Base-by-base conservation (phyloP, 495 filamentous ascomycete genomes). In the Patellaria atrata region DNA sequence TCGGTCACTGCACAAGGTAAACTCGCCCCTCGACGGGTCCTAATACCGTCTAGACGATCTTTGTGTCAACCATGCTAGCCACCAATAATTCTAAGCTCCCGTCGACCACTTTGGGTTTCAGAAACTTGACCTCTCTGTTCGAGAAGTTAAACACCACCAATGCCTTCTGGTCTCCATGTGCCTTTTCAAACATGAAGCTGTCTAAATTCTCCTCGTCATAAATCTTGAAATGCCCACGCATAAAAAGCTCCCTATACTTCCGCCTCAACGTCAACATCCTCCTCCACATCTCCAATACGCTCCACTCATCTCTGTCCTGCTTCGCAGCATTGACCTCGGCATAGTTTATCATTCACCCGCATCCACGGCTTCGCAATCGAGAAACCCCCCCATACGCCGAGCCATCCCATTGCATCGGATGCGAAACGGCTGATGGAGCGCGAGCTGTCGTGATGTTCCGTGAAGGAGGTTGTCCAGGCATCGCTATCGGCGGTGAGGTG, bases 221-320 rank as follows among this genome's bases (percentile, higher is more conserved):
- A 26, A 70, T 48, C 33, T 59, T 52, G 43, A 71, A 82, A 32
- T 61, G 47, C 0, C 76, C 77, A 47, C 79, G 73, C 1, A 79
- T 65, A 30, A 77, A 74, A 9, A 70, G 44, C 24, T 72, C 67
- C 1, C 60, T 56, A 37, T 71, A 60, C 32, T 64, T 43, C 51
- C 73, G 70, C 30, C 73, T 60, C 22, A 75, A 39, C n/a, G 47
- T 45, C 2, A 77, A 55, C 36, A 74, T 55, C 2, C 52, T 49
- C 6, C 56, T 56, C 65, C 69, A 77, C 49, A 62, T 74, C 34
- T 57, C 38, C 36, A 71, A 65, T 6, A 63, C 53, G 3, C 64
- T 69, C 13, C 61, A 43, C 1, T 50, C 50, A 25, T 68, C 59
- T 16, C 51, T 48, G 28, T 59, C 51, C 40, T 74, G 65, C 1